Percentiles rank a stretch among this genome's conserved stretches.
These are phyloP conservation scores for Salix viminalis DNA, from an alignment of 345 rosid genomes.

Conservation along the genomic window DNA sequence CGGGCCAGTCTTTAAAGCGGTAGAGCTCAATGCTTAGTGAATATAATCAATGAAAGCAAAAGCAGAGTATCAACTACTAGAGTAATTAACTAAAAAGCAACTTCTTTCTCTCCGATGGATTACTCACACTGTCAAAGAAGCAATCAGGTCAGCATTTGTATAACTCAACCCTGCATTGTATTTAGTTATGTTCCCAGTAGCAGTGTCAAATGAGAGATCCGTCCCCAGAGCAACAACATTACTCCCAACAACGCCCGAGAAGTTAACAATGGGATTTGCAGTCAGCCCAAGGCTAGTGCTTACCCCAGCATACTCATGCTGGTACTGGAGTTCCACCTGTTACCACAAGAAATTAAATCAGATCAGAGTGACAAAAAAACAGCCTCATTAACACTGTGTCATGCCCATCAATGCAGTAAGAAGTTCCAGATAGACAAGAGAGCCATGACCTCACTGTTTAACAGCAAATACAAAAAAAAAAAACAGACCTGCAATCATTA, in stretches of 20 bases:
- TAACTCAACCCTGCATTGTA: constrained; percentile 68
- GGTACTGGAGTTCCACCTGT: constrained; percentile 88
- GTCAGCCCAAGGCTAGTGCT: constrained; percentile 80
- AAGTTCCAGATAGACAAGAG: neutral
- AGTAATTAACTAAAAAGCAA: neutral
- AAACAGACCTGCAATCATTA: neutral
- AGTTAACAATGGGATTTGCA: constrained; percentile 73
- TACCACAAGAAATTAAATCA: constrained; percentile 5
- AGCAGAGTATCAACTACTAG: neutral
- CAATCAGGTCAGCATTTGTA: constrained; percentile 65
- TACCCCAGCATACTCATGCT: constrained; percentile 87
- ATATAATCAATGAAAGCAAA: neutral
- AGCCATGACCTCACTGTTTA: neutral
- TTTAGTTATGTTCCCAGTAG: constrained; percentile 68
- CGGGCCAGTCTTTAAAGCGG: neutral
- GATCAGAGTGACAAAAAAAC: neutral
- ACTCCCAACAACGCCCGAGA: constrained; percentile 85
- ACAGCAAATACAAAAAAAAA: neutral
- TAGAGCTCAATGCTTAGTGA: neutral
- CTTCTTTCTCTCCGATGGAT: neutral
- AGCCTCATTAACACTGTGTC: neutral
- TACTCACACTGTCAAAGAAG: constrained; percentile 77
- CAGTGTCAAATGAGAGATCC: constrained; percentile 79
- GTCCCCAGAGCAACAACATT: constrained; percentile 62
- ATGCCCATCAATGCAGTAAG: neutral